Percentiles rank a stretch among this genome's conserved stretches.
These are phyloP conservation scores for Striga hermonthica DNA, from an alignment of 305 asterid species.

Conservation along the genomic window DNA sequence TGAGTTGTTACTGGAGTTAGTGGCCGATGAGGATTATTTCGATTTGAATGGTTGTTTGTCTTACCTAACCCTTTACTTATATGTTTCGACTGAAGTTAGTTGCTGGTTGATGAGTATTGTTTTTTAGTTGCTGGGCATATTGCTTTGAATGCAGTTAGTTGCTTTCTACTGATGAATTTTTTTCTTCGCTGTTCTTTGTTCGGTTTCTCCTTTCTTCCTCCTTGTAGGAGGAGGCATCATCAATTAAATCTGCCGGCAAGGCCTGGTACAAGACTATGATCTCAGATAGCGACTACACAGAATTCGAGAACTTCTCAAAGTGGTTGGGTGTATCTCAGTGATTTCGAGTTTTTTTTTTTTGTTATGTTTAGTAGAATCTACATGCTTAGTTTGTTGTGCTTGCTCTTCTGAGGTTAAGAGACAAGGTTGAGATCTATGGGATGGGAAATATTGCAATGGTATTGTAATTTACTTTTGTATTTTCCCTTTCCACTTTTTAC, in stretches of 20 bases:
- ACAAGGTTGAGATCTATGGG: constrained; percentile 28
- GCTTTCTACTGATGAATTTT: neutral
- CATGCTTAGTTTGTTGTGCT: constrained; percentile 29
- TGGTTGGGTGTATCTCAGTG: constrained; percentile 81
- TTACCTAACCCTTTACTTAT: too few species aligned
- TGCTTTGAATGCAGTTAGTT: too few species aligned
- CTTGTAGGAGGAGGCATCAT: constrained; percentile 66
- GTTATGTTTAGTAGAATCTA: constrained; percentile 22
- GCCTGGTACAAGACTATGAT: constrained; percentile 90
- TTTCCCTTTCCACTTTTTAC: neutral
- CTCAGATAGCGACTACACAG: constrained; percentile 74
- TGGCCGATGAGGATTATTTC: too few species aligned
- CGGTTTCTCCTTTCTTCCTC: neutral
- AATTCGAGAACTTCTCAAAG: constrained; percentile 78
- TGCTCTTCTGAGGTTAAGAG: constrained; percentile 24
- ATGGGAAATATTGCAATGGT: constrained; percentile 19
- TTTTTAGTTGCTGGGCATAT: too few species aligned
- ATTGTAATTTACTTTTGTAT: neutral
- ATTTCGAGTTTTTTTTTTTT: constrained; percentile 21
- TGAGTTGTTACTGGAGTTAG: too few species aligned
- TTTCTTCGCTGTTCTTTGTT: neutral
- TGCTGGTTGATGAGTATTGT: too few species aligned
- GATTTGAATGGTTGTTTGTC: too few species aligned
- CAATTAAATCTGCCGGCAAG: constrained; percentile 57
- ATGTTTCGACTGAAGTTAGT: too few species aligned